Percentiles rank a stretch among this genome's conserved stretches.
phyloP scores from a whole-genome alignment of 768 basidiomycete genomes.

The Leccinum truebloodii region DNA sequence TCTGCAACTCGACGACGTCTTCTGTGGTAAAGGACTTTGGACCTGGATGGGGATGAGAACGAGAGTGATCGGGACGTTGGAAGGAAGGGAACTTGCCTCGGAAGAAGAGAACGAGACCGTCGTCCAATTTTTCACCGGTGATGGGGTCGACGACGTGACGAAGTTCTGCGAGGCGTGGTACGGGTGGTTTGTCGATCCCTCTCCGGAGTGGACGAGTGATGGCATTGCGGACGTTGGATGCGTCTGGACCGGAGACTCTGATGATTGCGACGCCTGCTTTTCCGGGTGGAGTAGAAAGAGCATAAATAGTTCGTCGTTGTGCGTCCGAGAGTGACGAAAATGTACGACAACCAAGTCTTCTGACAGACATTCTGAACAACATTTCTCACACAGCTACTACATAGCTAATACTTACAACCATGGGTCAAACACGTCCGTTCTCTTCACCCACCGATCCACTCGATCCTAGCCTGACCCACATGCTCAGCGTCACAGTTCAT shows the following conservation, averaged over 20 bases:
- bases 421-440: slow-evolving; percentile 84
- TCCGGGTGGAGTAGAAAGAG: slow-evolving; percentile 84
- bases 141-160: slow-evolving; percentile 68
- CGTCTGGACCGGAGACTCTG: slow-evolving; percentile 79
- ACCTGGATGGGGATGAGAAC: slow-evolving; percentile 40
- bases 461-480: slow-evolving; percentile 7
- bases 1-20: slow-evolving; percentile 79
- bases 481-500: slow-evolving; percentile 85
- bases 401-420: slow-evolving; percentile 32
- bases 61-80: not conserved
- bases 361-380: not conserved
- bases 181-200: slow-evolving; percentile 35
- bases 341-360: slow-evolving; percentile 3
- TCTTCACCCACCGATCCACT: not conserved
- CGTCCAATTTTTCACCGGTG: slow-evolving; percentile 65
- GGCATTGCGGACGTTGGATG: slow-evolving; percentile 56
- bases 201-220: slow-evolving; percentile 47
- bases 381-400: not conserved
- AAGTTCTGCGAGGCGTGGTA: slow-evolving; percentile 69
- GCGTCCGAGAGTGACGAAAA: slow-evolving; percentile 41
- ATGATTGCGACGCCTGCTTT: slow-evolving; percentile 84
- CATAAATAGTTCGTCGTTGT: slow-evolving; percentile 80
- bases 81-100: slow-evolving; percentile 47
- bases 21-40: slow-evolving; percentile 84
- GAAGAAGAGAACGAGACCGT: slow-evolving; percentile 82